Conservation (phyloP, 805 yeast species). For the Yamadazyma scolyti region DNA sequence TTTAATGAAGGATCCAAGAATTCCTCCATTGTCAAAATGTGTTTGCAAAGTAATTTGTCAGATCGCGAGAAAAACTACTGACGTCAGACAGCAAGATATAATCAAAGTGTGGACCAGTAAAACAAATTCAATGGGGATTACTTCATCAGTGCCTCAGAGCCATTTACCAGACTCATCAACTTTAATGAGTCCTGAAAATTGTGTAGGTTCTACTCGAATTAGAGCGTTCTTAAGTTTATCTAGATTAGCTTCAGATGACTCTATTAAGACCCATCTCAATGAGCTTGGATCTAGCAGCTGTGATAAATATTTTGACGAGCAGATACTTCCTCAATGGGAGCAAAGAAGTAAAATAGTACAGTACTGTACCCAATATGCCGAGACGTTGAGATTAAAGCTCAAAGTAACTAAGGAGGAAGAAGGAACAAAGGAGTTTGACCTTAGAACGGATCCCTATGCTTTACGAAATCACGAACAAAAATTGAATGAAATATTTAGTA, state of each 20-base stretch:
- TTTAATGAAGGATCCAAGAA: constrained; percentile 9
- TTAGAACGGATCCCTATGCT: constrained; percentile 40
- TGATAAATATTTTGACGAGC: constrained; percentile 21
- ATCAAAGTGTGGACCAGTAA: no score
- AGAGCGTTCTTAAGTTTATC: constrained; percentile 37
- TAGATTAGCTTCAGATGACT: constrained; percentile 38
- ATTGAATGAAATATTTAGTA: constrained; percentile 18
- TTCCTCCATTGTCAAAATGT: constrained; percentile 5
- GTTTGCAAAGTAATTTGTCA: not conserved
- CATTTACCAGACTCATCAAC: not conserved
- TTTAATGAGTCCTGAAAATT: constrained; percentile 28
- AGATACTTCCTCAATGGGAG: constrained; percentile 35
- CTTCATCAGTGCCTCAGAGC: no score
- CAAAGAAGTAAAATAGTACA: constrained; percentile 25
- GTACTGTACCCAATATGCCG: constrained; percentile 28
- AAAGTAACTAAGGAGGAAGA: constrained; percentile 1
- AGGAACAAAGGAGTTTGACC: constrained; percentile 17
- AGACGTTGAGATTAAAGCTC: constrained; percentile 16
- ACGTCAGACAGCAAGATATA: no score
- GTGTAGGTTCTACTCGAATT: constrained; percentile 29
- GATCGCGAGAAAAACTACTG: no score
- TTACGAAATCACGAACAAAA: constrained; percentile 17
- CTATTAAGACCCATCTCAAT: constrained; percentile 35
- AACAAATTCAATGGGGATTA: no score
- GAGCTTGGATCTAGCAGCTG: constrained; percentile 22